Evolutionary conservation across 1,284 basidiomycete species (phyloP), one percentile per base, ranked within the genome.

Genomic region (Heterobasidion parviporum): DNA sequence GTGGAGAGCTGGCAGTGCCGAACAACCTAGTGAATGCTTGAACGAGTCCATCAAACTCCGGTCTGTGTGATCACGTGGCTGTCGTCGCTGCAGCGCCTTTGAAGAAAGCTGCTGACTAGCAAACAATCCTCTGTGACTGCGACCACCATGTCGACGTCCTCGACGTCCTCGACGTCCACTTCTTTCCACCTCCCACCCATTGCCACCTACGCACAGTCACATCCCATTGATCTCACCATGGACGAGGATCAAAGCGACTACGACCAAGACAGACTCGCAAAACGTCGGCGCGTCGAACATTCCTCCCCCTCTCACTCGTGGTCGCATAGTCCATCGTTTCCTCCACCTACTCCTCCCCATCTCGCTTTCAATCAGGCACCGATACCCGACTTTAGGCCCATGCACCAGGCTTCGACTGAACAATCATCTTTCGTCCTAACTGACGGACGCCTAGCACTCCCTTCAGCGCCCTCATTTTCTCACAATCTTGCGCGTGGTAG

Each of bases 181-280:
- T 41, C 38, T 41, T n/a, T 41, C 38, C 38, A 41, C 12, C n/a
- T n/a, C n/a, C 38, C 10, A 41, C n/a, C 38, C 6, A 41, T 41
- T 10, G 38, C 38, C 38, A 41, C 3, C n/a, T n/a, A 41, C n/a
- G 10, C 38, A 41, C 38, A 41, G 5, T 41, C 38, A 41, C 72
- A 75, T 57, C 76, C 74, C 60, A 85, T 84, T 62, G 82, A 85
- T 72, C 73, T 85, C 59, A 85, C 82, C n/a, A 68, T 71, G 53
- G 81, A 83, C 66, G 81, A 82, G 65, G 78, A 80, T 62, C 74
- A 76, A 59, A 56, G 38, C 58, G 66, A 69, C 59, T 65, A 65
- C 60, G 56, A 61, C 53, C 61, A 68, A 44, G 61, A 65, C 38
- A 64, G 71, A 65, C 67, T 60, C 56, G 58, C 64, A 59, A 78